Conservation (phyloP, 2,329 filamentous ascomycete genomes). For the Calonectria pteridis region DNA sequence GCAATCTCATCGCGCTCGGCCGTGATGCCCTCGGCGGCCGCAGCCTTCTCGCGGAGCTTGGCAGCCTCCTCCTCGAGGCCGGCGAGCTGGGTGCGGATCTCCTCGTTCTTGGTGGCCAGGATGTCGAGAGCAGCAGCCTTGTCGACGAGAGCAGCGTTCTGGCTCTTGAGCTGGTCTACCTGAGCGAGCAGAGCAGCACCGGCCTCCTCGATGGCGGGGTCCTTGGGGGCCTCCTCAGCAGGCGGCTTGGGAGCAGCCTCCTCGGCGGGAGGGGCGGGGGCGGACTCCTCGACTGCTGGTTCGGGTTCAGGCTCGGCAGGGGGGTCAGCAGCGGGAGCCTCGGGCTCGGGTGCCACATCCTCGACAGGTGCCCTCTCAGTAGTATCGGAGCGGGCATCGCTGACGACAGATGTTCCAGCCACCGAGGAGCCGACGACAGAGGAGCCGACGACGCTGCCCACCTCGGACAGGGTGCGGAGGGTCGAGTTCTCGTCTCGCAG, state of each 20-base stretch:
- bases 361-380: conserved; percentile 41
- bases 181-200: conserved; percentile 21
- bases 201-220: conserved; percentile 20
- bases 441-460: conserved; percentile 36
- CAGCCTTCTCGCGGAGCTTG: conserved; percentile 22
- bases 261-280: conserved; percentile 14
- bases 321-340: conserved; percentile 4
- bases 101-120: conserved; percentile 32
- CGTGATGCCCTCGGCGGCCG: conserved; percentile 14
- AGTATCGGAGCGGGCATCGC: conserved; percentile 37
- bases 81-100: conserved; percentile 35
- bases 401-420: conserved; percentile 24
- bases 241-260: conserved; percentile 1
- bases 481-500: conserved; percentile 41
- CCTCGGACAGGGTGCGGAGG: conserved; percentile 35
- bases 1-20: conserved; percentile 22
- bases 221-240: conserved; percentile 24
- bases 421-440: conserved; percentile 33
- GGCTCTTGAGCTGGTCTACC: conserved; percentile 20
- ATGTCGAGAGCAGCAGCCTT: conserved; percentile 29
- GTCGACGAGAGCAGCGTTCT: conserved; percentile 36
- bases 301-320: not conserved
- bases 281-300: not conserved
- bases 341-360: conserved; percentile 13
- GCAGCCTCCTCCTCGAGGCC: conserved; percentile 29